These are phyloP conservation scores for Phytophthora boehmeriae DNA, from an alignment of 352 stramenopile species.

Conservation along the genomic window DNA sequence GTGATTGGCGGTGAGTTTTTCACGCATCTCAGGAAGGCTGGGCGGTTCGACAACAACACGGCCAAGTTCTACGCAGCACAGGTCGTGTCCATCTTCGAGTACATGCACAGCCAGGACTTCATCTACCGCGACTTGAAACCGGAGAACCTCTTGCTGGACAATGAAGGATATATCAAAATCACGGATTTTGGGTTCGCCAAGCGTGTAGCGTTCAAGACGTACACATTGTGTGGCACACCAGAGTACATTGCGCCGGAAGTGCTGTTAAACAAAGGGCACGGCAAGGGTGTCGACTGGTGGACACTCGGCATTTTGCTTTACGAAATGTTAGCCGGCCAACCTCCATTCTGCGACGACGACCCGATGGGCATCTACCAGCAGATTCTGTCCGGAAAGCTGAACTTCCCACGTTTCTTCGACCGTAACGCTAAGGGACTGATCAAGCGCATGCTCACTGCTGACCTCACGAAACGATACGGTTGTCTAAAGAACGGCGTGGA, in stretches of 20 bases:
- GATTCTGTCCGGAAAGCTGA: constrained; percentile 94
- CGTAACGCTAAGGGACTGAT: constrained; percentile 96
- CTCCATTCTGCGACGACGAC: constrained; percentile 96
- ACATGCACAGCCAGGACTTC: constrained; percentile 95
- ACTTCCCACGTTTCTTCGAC: constrained; percentile 95
- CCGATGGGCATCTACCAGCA: constrained; percentile 97
- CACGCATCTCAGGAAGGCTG: constrained; percentile 94
- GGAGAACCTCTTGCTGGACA: constrained; percentile 96
- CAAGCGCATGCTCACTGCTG: constrained; percentile 95
- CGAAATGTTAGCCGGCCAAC: constrained; percentile 97
- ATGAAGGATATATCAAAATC: constrained; percentile 96
- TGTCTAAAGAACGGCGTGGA: constrained; percentile 95
- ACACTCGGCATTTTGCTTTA: constrained; percentile 97
- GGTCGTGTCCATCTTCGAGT: constrained; percentile 97
- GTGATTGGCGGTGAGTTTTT: constrained; percentile 98
- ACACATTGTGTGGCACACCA: constrained; percentile 93
- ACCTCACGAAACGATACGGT: constrained; percentile 97
- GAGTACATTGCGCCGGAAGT: constrained; percentile 95
- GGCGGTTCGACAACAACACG: constrained; percentile 92
- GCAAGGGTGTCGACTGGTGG: constrained; percentile 96
- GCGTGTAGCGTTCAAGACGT: constrained; percentile 95
- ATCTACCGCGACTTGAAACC: constrained; percentile 98
- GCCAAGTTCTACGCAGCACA: constrained; percentile 94
- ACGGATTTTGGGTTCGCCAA: constrained; percentile 96
- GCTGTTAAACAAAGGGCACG: constrained; percentile 88